These are phyloP conservation scores for Encephalitozoon cuniculi DNA, from an alignment of 371 early-diverging fungal genomes.

Conservation along the genomic window DNA sequence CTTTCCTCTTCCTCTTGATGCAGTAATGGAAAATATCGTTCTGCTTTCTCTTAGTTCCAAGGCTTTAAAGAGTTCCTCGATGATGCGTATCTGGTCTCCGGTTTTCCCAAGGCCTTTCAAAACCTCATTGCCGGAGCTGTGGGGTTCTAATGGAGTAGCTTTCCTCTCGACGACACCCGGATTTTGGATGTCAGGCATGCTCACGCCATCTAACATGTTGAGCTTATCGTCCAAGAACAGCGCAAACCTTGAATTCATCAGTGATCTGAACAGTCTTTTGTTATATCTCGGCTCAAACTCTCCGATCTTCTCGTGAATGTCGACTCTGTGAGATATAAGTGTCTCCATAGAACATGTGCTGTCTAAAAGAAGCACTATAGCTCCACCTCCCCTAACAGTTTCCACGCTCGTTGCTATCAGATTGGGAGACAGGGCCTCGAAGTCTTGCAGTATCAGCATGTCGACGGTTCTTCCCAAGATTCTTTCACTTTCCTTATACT, in stretches of 20 bases:
- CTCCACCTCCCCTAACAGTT: constrained; percentile 95
- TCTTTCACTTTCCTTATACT: constrained; percentile 93
- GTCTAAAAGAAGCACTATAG: constrained; percentile 68
- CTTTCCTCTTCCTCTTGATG: constrained; percentile 96
- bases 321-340: constrained; percentile 83
- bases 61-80: constrained; percentile 18
- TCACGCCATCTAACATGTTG: constrained; percentile 70
- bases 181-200: constrained; percentile 62
- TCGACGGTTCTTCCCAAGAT: constrained; percentile 95
- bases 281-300: constrained; percentile 89
- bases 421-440: constrained; percentile 93
- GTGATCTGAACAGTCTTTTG: constrained; percentile 84
- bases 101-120: constrained; percentile 59
- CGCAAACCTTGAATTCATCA: constrained; percentile 77
- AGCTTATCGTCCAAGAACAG: constrained; percentile 87
- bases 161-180: constrained; percentile 68
- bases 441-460: constrained; percentile 94
- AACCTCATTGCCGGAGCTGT: constrained; percentile 66
- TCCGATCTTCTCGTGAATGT: constrained; percentile 68
- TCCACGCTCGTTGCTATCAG: constrained; percentile 87
- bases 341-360: constrained; percentile 31
- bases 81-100: constrained; percentile 67
- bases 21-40: constrained; percentile 81
- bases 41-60: constrained; percentile 64
- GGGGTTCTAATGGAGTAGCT: constrained; percentile 71